These are phyloP conservation scores for Populus tomentosa DNA, from an alignment of 441 rosid species.

Conservation along the genomic window DNA sequence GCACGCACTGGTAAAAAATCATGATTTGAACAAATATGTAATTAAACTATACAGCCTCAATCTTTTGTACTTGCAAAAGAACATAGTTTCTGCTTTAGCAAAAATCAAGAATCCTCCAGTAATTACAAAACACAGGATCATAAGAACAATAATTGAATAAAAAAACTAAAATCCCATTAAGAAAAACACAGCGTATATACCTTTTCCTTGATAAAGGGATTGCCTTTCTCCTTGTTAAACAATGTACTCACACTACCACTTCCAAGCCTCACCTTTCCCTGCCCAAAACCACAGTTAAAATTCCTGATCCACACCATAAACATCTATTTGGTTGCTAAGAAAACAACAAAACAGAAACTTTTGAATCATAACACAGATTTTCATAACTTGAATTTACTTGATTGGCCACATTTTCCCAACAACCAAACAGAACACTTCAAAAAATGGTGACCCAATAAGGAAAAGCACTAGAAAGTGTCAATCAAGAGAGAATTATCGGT, in stretches of 20 bases:
- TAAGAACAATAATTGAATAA: not conserved
- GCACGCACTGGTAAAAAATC: not conserved
- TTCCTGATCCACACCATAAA: conserved; percentile 6
- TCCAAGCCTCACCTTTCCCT: conserved; percentile 63
- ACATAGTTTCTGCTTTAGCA: not conserved
- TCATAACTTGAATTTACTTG: not conserved
- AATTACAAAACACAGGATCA: not conserved
- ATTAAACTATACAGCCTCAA: not conserved
- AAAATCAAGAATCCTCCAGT: not conserved
- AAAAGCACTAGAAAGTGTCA: not conserved
- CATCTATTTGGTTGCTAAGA: not conserved
- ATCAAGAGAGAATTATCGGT: not conserved
- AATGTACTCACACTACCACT: conserved; percentile 25
- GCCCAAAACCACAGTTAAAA: conserved; percentile 11
- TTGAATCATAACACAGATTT: not conserved
- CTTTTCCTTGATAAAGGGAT: conserved; percentile 43
- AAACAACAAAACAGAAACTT: not conserved
- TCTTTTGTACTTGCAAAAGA: not conserved
- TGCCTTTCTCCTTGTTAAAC: conserved; percentile 28
- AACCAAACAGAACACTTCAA: not conserved
- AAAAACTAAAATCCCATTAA: not conserved
- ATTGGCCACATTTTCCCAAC: not conserved
- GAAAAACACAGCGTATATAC: conserved; percentile 20
- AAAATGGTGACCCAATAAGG: not conserved
- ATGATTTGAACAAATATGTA: not conserved